These are phyloP conservation scores for Jatropha multifida DNA, from an alignment of 441 rosid species.

Conservation along the genomic window DNA sequence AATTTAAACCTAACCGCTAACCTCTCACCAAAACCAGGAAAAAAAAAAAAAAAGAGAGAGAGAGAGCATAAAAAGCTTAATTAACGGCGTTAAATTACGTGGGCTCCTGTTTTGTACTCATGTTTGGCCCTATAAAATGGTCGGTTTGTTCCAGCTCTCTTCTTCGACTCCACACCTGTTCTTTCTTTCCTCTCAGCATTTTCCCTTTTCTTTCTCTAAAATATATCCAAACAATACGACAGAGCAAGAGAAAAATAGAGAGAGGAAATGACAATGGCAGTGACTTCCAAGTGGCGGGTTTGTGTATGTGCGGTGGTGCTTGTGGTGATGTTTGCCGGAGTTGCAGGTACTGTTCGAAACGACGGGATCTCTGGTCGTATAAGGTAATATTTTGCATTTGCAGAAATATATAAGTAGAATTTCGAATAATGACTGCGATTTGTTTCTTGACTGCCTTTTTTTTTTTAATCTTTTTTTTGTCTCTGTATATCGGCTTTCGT, in stretches of 20 bases:
- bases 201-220: constrained; percentile 6
- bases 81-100: constrained; percentile 29
- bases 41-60: not conserved
- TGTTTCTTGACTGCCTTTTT: not conserved
- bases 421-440: not conserved
- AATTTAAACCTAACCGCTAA: constrained; percentile 3
- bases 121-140: constrained; percentile 45
- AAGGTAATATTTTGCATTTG: constrained; percentile 28
- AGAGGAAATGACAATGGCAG: constrained; percentile 33
- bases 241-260: constrained; percentile 15
- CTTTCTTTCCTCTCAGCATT: constrained; percentile 11
- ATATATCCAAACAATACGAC: constrained; percentile 6
- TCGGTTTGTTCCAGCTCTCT: constrained; percentile 28
- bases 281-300: constrained; percentile 23
- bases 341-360: constrained; percentile 26
- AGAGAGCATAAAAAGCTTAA: constrained; percentile 19
- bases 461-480: not conserved
- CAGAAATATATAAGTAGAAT: no score
- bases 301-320: constrained; percentile 29
- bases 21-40: not conserved
- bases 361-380: constrained; percentile 29
- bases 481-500: not conserved
- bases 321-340: constrained; percentile 36
- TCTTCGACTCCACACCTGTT: constrained; percentile 31
- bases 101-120: not conserved